Base-by-base conservation (phyloP, 768 basidiomycete genomes). In the Rhodotorula paludigena region DNA sequence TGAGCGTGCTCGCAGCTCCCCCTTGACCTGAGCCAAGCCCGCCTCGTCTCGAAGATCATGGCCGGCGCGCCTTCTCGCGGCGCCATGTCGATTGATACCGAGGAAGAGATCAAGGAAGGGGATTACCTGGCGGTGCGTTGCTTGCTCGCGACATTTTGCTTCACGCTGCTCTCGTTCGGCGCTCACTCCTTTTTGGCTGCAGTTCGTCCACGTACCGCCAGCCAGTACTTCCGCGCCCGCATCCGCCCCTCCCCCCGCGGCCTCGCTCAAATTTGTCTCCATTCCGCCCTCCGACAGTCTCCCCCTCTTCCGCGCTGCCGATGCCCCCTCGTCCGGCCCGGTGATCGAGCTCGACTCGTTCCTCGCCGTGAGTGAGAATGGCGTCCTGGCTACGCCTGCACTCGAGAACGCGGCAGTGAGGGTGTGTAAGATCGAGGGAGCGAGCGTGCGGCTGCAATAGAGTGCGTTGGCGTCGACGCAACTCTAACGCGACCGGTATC, bases 81-180 rank as follows among this genome's bases (percentile, higher is more conserved):
- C 14, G 71, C 71, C 14, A 64, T 72, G 52, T 62, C 59, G 21
- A 64, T 72, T 47, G 63, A 68, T 41, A 72, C 71, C 9, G 71
- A 72, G 30, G 63, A 68, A 25, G 60, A 72, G n/a, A 53, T 72
- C 33, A 15, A 23, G 21, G 21, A 32, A 4, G 71, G 71, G 0
- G 38, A 45, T 30, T 54, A 33, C 38, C 35, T 68, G 28, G 52
- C 58, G 11, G 71, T 72, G 45, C 21, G 66, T 53, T 5, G 25
- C 16, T 35, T 11, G 3, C 38, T 10, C 28, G 39, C 21, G 9
- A 23, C 5, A 45, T 47, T 53, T n/a, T 36, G 3, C 16, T 21
- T 15, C 23, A 9, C 44, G 36, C 28, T 39, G 8, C 11, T 15
- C 12, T 6, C 41, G n/a, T 21, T 1, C 38, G 25, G 14, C 6